Percentiles rank a stretch among this genome's conserved stretches.
These are phyloP conservation scores for Schizothecium vesticola DNA, from an alignment of 495 filamentous ascomycete species.

Conservation along the genomic window DNA sequence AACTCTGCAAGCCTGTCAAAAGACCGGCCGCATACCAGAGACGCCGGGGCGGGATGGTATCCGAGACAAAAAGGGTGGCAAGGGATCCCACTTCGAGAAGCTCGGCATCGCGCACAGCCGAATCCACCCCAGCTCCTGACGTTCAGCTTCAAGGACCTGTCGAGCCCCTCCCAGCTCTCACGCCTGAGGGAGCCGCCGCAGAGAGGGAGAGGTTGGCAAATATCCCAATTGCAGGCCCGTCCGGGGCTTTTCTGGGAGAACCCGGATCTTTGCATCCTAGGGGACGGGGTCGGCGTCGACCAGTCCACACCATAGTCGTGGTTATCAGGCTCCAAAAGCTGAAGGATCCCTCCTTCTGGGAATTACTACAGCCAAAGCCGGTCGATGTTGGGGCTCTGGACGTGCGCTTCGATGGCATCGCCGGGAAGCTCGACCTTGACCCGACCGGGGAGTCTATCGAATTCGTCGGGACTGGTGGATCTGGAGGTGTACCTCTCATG, in stretches of 20 bases:
- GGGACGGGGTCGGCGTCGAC: constrained; percentile 6
- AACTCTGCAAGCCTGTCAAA: constrained; percentile 17
- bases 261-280: constrained; percentile 21
- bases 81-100: neutral
- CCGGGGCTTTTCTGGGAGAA: constrained; percentile 15
- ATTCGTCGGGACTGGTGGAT: constrained; percentile 6
- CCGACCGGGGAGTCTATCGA: constrained; percentile 1
- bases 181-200: neutral
- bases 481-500: constrained; percentile 11
- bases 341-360: constrained; percentile 13
- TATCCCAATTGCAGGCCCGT: neutral
- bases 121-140: neutral
- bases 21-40: constrained; percentile 13
- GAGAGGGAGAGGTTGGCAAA: neutral
- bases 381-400: neutral
- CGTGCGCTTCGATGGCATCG: constrained; percentile 15
- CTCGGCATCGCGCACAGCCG: neutral
- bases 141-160: neutral
- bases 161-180: neutral
- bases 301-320: constrained; percentile 31
- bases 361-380: neutral
- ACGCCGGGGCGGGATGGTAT: constrained; percentile 23
- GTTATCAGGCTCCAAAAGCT: constrained; percentile 30
- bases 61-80: neutral
- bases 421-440: constrained; percentile 16